Conservation (phyloP, 352 stramenopile genomes). For the Peronospora farinosa region DNA sequence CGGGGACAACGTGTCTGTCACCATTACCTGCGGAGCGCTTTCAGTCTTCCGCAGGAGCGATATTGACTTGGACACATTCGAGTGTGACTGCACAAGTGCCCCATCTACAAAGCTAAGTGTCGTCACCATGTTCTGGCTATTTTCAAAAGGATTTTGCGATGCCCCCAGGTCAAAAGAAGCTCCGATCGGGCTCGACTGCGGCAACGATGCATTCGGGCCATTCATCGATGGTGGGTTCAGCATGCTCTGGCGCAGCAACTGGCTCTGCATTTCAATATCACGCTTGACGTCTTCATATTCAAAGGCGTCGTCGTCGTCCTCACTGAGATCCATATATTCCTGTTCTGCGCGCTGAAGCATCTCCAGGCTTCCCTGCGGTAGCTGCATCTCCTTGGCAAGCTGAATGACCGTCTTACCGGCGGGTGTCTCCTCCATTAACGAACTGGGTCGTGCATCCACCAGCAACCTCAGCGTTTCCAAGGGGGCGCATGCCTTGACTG, state of each 20-base stretch:
- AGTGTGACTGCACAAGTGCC: slow-evolving; percentile 34
- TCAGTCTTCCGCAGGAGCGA: slow-evolving; percentile 18
- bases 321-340: slow-evolving; percentile 57
- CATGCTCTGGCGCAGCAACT: slow-evolving; percentile 72
- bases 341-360: slow-evolving; percentile 67
- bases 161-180: slow-evolving; percentile 26
- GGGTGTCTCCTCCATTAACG: slow-evolving; percentile 61
- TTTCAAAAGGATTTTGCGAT: slow-evolving; percentile 32
- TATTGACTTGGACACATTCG: slow-evolving; percentile 21
- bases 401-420: slow-evolving; percentile 63
- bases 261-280: slow-evolving; percentile 69
- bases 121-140: slow-evolving; percentile 36
- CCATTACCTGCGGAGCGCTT: slow-evolving; percentile 5
- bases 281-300: slow-evolving; percentile 68
- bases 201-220: slow-evolving; percentile 28
- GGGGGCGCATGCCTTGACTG: slow-evolving; percentile 50
- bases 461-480: slow-evolving; percentile 51
- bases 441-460: slow-evolving; percentile 60
- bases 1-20: slow-evolving; percentile 23
- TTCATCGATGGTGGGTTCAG: slow-evolving; percentile 36
- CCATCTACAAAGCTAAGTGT: slow-evolving; percentile 39
- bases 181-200: slow-evolving; percentile 22
- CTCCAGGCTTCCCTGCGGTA: slow-evolving; percentile 41
- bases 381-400: slow-evolving; percentile 50
- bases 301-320: slow-evolving; percentile 56